phyloP scores from a whole-genome alignment of 495 filamentous ascomycete species.

The Trichocladium antarcticum region DNA sequence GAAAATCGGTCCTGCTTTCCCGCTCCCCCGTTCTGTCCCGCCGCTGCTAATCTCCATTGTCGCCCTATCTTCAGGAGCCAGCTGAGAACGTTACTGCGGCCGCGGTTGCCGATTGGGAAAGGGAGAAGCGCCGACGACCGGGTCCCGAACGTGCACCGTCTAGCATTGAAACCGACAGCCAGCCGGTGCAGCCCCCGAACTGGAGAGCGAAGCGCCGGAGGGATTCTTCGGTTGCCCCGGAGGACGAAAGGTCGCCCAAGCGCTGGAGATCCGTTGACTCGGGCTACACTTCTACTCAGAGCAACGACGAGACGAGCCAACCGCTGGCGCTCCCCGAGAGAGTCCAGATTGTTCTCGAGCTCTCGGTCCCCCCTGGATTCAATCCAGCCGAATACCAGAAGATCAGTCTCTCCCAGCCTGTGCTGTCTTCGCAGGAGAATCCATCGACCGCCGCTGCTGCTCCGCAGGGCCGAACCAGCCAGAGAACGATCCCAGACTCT shows the following conservation, averaged over 20 bases:
- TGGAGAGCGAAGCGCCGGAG: constrained; percentile 5
- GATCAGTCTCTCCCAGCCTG: constrained; percentile 8
- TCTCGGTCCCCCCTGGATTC: constrained; percentile 7
- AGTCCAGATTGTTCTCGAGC: constrained; percentile 9
- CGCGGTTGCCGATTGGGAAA: constrained; percentile 28
- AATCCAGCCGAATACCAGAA: constrained; percentile 12
- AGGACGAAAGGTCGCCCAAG: neutral
- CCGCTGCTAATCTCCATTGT: neutral
- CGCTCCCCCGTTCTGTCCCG: neutral
- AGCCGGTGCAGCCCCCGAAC: constrained; percentile 1
- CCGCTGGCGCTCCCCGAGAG: neutral
- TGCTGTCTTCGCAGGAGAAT: constrained; percentile 3
- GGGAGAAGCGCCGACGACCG: constrained; percentile 7
- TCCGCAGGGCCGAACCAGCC: constrained; percentile 4
- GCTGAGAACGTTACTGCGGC: constrained; percentile 23
- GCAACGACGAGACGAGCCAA: neutral
- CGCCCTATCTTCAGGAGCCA: constrained; percentile 26
- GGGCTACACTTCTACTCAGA: constrained; percentile 4
- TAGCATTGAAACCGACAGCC: neutral
- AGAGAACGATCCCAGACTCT: constrained; percentile 25
- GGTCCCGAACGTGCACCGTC: neutral
- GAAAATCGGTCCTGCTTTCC: neutral
- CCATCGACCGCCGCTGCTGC: neutral
- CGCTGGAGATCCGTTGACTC: constrained; percentile 4
- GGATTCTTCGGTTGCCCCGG: neutral